Conservation (phyloP, 2,329 filamentous ascomycete genomes). For the Coleophoma crateriformis region DNA sequence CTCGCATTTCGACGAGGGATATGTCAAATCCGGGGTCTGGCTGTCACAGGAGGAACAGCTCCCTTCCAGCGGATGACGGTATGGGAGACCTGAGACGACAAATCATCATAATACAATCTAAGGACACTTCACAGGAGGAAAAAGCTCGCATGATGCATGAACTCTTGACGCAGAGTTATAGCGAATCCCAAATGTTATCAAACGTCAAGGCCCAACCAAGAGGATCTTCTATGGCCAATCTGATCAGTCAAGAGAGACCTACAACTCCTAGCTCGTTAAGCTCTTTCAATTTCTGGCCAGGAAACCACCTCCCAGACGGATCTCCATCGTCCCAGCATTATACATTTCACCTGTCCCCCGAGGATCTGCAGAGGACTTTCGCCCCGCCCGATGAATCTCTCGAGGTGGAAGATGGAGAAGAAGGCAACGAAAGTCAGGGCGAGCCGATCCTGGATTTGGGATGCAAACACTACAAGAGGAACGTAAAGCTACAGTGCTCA, state of each 20-base stretch:
- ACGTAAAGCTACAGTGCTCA: slow-evolving; percentile 92
- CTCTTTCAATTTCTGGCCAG: slow-evolving; percentile 55
- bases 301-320: slow-evolving; percentile 22
- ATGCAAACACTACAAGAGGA: slow-evolving; percentile 89
- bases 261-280: slow-evolving; percentile 41
- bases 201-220: slow-evolving; percentile 19
- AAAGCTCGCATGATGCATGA: slow-evolving; percentile 70
- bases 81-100: slow-evolving; percentile 62
- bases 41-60: slow-evolving; percentile 14
- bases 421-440: slow-evolving; percentile 14
- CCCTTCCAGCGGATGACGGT: slow-evolving; percentile 68
- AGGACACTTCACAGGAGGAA: slow-evolving; percentile 50
- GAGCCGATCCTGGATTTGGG: slow-evolving; percentile 49
- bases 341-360: slow-evolving; percentile 46
- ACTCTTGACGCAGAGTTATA: slow-evolving; percentile 65
- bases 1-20: slow-evolving; percentile 17
- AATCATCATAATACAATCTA: slow-evolving; percentile 64
- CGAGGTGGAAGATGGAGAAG: slow-evolving; percentile 37
- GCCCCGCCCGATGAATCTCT: slow-evolving; percentile 45
- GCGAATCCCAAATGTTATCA: slow-evolving; percentile 32
- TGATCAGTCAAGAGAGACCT: slow-evolving; percentile 33
- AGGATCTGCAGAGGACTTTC: slow-evolving; percentile 64
- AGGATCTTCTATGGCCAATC: slow-evolving; percentile 19
- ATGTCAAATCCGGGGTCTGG: slow-evolving; percentile 5
- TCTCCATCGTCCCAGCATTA: slow-evolving; percentile 15